Evolutionary conservation across 2,329 filamentous ascomycete genomes (phyloP).

Genomic region (Pseudopyrenochaeta lycopersici): DNA sequence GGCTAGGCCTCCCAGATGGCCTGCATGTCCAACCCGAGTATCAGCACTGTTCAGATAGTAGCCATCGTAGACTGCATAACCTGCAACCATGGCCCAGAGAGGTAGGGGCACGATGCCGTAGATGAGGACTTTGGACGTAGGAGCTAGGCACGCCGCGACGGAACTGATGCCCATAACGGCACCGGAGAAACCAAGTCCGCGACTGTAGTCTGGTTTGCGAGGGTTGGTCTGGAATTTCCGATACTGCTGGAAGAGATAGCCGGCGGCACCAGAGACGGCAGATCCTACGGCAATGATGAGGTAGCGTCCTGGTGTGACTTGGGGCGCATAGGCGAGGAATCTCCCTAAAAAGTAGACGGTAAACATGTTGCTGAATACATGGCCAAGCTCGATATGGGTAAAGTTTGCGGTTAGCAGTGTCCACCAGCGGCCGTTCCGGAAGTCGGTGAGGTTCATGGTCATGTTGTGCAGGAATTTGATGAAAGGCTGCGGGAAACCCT

Average conservation of each 20-base stretch:
- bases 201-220: slow-evolving; percentile 5
- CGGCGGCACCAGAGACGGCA: slow-evolving; percentile 32
- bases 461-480: slow-evolving; percentile 40
- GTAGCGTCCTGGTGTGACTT: slow-evolving; percentile 37
- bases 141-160: slow-evolving; percentile 51
- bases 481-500: slow-evolving; percentile 23
- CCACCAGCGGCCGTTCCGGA: slow-evolving; percentile 43
- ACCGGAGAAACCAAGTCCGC: slow-evolving; percentile 49
- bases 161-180: slow-evolving; percentile 52
- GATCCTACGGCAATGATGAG: slow-evolving; percentile 42
- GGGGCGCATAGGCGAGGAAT: slow-evolving; percentile 40
- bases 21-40: slow-evolving; percentile 50
- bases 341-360: slow-evolving; percentile 49
- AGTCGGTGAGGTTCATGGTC: slow-evolving; percentile 41
- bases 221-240: slow-evolving; percentile 4
- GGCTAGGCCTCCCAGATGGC: slow-evolving; percentile 55
- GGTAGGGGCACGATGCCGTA: slow-evolving; percentile 53
- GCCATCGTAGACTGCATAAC: slow-evolving; percentile 51
- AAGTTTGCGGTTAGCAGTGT: slow-evolving; percentile 53
- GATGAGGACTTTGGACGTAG: slow-evolving; percentile 42
- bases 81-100: slow-evolving; percentile 47
- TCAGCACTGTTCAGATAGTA: slow-evolving; percentile 46
- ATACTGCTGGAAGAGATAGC: slow-evolving; percentile 23
- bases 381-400: slow-evolving; percentile 46
- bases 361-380: slow-evolving; percentile 55